Conservation (phyloP, 139 green algal species). For the Chlamydomonas schloesseri region DNA sequence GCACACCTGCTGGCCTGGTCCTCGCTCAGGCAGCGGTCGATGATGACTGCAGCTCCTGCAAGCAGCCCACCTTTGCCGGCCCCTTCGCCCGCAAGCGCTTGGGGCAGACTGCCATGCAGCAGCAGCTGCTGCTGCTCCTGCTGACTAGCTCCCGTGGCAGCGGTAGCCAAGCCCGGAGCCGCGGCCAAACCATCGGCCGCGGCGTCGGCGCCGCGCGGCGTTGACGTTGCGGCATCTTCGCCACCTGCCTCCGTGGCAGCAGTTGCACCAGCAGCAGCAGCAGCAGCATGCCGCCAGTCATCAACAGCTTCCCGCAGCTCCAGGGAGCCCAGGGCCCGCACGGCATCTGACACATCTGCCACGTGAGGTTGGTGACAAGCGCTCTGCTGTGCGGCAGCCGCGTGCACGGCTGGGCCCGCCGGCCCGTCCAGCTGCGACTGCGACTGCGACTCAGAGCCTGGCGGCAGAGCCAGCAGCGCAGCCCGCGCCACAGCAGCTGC, state of each 20-base stretch:
- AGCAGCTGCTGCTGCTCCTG: too few relatives aligned
- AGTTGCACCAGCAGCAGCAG: too few relatives aligned
- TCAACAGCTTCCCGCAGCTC: background rate
- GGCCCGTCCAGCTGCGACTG: background rate
- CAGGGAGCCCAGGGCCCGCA: slow-evolving; percentile 1
- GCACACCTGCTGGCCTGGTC: background rate
- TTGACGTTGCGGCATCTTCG: too few relatives aligned
- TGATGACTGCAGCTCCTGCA: slow-evolving; percentile 6
- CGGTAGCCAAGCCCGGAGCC: too few relatives aligned
- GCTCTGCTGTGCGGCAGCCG: background rate
- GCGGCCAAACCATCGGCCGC: background rate
- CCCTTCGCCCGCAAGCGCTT: background rate
- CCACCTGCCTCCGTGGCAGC: background rate
- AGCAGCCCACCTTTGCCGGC: background rate
- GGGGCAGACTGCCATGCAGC: background rate
- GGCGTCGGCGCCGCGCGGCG: too few relatives aligned
- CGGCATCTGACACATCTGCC: background rate
- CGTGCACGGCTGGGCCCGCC: background rate
- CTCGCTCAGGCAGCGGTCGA: slow-evolving; percentile 3
- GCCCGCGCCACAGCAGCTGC: background rate
- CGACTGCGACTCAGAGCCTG: background rate
- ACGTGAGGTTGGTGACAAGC: background rate
- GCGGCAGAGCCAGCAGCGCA: background rate
- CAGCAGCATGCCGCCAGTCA: background rate
- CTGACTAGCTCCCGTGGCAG: background rate